Base-by-base conservation (phyloP, 2,329 filamentous ascomycete species). In the Paracorniculantispora psalliotae region DNA sequence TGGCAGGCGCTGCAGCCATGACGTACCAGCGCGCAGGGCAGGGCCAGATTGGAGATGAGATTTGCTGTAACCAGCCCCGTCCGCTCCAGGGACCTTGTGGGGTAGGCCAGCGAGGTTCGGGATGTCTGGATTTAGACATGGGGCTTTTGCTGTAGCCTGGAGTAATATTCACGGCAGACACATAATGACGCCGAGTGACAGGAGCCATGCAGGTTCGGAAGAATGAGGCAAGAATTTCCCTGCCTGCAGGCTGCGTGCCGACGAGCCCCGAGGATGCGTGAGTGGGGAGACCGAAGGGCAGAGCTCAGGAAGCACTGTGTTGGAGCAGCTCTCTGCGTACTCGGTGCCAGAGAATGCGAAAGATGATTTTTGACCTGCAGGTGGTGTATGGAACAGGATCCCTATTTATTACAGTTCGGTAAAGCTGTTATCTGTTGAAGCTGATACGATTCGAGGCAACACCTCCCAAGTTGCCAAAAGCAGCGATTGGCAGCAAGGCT, bases 41-140 rank as follows among this genome's bases (percentile, higher is more conserved):
- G 12, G 28, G 47, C 39, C 41, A 59, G 35, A 43, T 49, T 51
- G 52, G 2, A 60, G 58, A 60, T 60, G 51, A 56, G 58, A 60
- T 60, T 60, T 56, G 52, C 57, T 52, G 48, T 53, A 21, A 37
- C 30, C 49, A 59, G 43, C 37, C 54, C 44, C 54, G 35, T 23
- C 50, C 26, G 17, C 17, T 33, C 39, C 48, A 46, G 41, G 49
- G 49, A 41, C 57, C 17, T 26, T 59, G 49, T 59, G 57, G 57
- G 49, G 57, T 59, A 48, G 23, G 21, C 37, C 25, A 30, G 23
- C 15, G 10, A 13, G 4, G 5, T 26, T 39, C 30, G 23, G 41
- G 12, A 26, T 47, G 41, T 35, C 52, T 55, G 19, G 39, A 47
- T 46, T 25, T 3, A 25, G 39, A 13, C 35, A 30, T 53, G 35